Percentiles rank a stretch among this genome's conserved stretches.
Conservation (phyloP, 192 early-diverging fungal genomes). For the Mortierella alpina region DNA sequence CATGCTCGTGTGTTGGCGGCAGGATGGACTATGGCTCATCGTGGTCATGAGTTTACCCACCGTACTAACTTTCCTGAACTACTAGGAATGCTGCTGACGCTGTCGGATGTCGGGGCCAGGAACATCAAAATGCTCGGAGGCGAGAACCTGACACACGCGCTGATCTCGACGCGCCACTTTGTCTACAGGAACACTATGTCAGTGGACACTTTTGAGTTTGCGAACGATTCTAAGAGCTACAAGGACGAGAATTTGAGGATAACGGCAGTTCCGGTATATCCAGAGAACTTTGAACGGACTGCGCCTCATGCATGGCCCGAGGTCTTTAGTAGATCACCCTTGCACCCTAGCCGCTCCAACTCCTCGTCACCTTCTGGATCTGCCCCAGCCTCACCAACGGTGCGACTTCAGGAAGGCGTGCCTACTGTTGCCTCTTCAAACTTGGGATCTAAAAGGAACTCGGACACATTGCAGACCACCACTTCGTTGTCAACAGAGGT, state of each 20-base stretch:
- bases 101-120: constrained; percentile 78
- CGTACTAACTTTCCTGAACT: neutral
- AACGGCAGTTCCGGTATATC: constrained; percentile 72
- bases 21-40: neutral
- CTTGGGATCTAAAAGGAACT: constrained; percentile 24
- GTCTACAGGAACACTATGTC: constrained; percentile 63
- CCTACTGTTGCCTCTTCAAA: neutral
- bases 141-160: constrained; percentile 81
- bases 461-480: constrained; percentile 10
- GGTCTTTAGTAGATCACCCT: too few relatives aligned
- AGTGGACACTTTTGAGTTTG: constrained; percentile 69
- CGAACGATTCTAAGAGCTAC: constrained; percentile 56
- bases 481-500: neutral
- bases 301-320: constrained; percentile 3
- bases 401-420: neutral
- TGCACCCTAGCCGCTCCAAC: neutral
- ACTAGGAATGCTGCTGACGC: constrained; percentile 89
- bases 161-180: constrained; percentile 84
- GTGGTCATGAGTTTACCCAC: neutral
- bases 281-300: constrained; percentile 52
- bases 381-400: neutral
- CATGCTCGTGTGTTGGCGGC: neutral
- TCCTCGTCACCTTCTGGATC: neutral
- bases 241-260: constrained; percentile 76
- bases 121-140: constrained; percentile 78